A percentile compares a stretch with the other conserved stretches of the same genome.
Evolutionary conservation across 164 flowering plant genomes (phyloP).

Genomic region (Akebia trifoliata): DNA sequence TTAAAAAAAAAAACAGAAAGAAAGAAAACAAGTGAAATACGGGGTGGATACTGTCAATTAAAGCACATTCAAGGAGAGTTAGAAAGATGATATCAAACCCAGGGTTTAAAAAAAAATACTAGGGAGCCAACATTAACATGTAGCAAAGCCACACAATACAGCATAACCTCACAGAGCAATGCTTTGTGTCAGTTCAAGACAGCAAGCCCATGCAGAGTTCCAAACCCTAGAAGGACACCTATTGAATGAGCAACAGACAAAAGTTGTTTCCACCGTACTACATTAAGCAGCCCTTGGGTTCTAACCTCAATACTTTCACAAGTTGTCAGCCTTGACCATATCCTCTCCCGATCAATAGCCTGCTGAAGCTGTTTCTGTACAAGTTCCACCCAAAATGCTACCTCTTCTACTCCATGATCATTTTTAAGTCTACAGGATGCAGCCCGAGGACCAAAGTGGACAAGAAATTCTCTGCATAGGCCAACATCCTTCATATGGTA

Average conservation of each 20-base stretch:
- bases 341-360: conserved; percentile 85
- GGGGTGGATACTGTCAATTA: too few relatives aligned
- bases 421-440: conserved; percentile 54
- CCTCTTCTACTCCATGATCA: conserved; percentile 66
- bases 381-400: conserved; percentile 86
- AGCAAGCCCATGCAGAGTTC: too few relatives aligned
- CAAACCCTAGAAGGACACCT: too few relatives aligned
- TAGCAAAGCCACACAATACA: too few relatives aligned
- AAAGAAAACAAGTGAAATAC: too few relatives aligned
- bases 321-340: conserved; percentile 96
- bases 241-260: conserved; percentile 1
- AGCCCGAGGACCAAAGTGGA: conserved; percentile 92
- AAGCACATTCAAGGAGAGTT: too few relatives aligned
- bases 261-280: not conserved
- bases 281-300: not conserved
- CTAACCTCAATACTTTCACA: conserved; percentile 95
- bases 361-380: conserved; percentile 80
- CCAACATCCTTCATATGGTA: conserved; percentile 71
- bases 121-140: too few relatives aligned
- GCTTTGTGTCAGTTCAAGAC: too few relatives aligned
- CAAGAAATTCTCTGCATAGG: conserved; percentile 79
- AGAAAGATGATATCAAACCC: too few relatives aligned
- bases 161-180: too few relatives aligned
- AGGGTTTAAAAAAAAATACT: too few relatives aligned
- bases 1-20: too few relatives aligned